Evolutionary conservation across 2,329 filamentous ascomycete genomes (phyloP), one percentile per base, ranked within the genome.

Genomic region (Epichloe sp.): DNA sequence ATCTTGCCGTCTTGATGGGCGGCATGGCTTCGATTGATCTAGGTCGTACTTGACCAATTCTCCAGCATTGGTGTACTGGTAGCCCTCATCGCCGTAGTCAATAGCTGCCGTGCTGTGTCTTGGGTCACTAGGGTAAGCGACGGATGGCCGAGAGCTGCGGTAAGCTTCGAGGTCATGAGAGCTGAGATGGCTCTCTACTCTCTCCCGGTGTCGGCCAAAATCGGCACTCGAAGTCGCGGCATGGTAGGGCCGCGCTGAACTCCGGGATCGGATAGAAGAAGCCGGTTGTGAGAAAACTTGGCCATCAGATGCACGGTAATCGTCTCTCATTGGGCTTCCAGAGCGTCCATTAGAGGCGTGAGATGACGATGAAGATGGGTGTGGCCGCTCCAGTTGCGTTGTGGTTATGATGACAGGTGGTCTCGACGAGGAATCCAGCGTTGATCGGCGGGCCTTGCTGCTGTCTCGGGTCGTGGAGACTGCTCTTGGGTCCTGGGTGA

Each of bases 21-120:
- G 65, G 35, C 68, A 62, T 4, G 69, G 68, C 31, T 66, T 68
- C 34, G 71, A 66, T 52, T 80, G 72, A 52, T 79, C 76, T 31
- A 83, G 65, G 60, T 83, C 80, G 57, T 83, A 83, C 48, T 75
- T 71, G 37, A 76, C 79, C 48, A 84, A 62, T 50, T 83, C 79
- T 55, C 77, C 74, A 14, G 79, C 78, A 53, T 79, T 82, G 8
- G 80, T 83, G 58, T 83, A 83, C 57, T 80, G 77, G 58, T 78
- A 83, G 8, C 75, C 79, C 45, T 80, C 75, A 34, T 78, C 75
- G 12, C 75, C 77, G 55, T 79, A 80, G 55, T 78, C 75, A 44
- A 75, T 66, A 8, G 69, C 64, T 52, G 68, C 65, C 14, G 67
- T 67, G 53, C 67, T 65, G 52, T 73, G 72, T 44, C 71, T 71